Evolutionary conservation across 139 green algal species (phyloP).

Genomic region (Closterium sp.): DNA sequence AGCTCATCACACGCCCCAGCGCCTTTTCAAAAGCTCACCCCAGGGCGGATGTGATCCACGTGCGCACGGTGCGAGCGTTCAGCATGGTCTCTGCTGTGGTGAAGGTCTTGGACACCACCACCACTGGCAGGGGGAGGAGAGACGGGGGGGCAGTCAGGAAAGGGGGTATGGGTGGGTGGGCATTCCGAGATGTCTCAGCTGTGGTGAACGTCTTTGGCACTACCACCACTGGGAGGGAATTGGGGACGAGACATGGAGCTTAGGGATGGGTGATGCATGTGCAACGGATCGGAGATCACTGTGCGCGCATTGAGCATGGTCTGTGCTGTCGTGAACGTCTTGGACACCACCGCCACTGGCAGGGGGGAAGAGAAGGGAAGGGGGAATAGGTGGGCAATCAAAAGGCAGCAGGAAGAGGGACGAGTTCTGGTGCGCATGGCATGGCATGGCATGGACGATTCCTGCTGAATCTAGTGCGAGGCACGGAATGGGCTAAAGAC

Average conservation of each 20-base stretch:
- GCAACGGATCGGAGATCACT: conserved; percentile 49
- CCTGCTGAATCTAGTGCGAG: too few species aligned
- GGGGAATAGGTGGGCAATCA: too few species aligned
- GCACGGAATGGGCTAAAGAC: too few species aligned
- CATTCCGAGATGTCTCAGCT: too few species aligned
- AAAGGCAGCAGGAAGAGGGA: too few species aligned
- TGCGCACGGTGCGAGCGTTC: conserved; percentile 90
- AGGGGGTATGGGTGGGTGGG: too few species aligned
- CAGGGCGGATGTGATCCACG: conserved; percentile 55
- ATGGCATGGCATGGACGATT: too few species aligned
- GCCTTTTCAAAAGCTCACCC: conserved; percentile 26
- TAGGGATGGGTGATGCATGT: too few species aligned
- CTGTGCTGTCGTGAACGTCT: conserved; percentile 99
- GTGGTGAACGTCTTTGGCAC: conserved; percentile 99
- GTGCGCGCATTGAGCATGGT: conserved; percentile 99
- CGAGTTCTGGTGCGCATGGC: too few species aligned
- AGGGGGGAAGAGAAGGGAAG: not conserved
- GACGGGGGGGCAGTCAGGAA: conserved; percentile 10
- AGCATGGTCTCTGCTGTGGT: conserved; percentile 99
- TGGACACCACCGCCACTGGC: conserved; percentile 88
- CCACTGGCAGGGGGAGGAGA: conserved; percentile 43
- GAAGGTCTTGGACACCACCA: conserved; percentile 99
- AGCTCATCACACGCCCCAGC: too few species aligned
- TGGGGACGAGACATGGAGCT: too few species aligned
- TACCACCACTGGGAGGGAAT: conserved; percentile 67